Base-by-base conservation (phyloP, 257 asterid genomes). In the Forsythia suspensa region DNA sequence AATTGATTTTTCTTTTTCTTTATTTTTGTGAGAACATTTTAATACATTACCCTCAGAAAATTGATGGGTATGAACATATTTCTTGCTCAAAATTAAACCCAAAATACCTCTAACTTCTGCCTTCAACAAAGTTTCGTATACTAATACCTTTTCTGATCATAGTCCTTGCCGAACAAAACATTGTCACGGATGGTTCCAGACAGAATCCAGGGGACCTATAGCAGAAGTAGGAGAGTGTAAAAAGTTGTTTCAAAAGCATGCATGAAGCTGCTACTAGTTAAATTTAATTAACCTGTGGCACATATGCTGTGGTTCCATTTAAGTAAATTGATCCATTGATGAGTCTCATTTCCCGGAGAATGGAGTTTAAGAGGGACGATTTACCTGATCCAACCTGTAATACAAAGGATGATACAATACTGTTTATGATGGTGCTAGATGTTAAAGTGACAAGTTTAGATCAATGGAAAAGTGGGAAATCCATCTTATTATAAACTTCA, bases 331-430 rank as follows among this genome's bases (percentile, higher is more conserved):
- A 87, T 83, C 99, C 99, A 72, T 79, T 80, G 76, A 89, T 71
- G 79, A 93, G 87, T 77, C 92, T 90, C 77, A 89, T 89, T 87
- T 95, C 99, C 61, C 90, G 91, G 5, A 95, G 89, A 82, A 95
- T 76, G 88, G 90, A 73, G 83, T 92, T 93, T 74, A 95, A 80
- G 73, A 95, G 87, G 57, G 98, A 91, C 51, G 99, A 95, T 90
- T 95, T 95, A 65, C 99, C 99, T 29, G 99, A 95, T 48, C 99
- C 98, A 82, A 95, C 97, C 99, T 95, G 86, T 73, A 80, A 79
- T 73, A 38, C 69, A 41, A n/a, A 82, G 76, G 59, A 34, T 79
- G 48, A 9, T 29, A 3, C 34, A 43, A 52, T 63, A 63, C 70
- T 21, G n/a, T 39, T 21, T 24, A 29, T 24, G 7, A 63, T 63